These are phyloP conservation scores for Xylariales sp. DNA, from an alignment of 2,329 filamentous ascomycete species.

Conservation along the genomic window DNA sequence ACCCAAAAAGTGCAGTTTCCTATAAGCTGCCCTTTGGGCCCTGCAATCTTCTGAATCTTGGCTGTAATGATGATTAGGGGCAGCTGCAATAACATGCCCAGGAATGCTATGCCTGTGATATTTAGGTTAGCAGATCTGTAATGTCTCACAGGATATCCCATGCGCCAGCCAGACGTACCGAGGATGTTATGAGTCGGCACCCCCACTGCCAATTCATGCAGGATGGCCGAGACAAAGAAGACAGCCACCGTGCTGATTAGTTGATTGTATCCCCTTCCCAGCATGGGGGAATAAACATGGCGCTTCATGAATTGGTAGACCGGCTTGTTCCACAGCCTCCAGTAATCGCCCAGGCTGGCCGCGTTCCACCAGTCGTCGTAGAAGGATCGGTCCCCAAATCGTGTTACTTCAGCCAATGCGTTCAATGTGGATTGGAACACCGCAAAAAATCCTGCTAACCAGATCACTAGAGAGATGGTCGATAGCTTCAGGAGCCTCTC, in stretches of 20 bases:
- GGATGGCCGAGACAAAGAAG: constrained; percentile 80
- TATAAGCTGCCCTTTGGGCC: constrained; percentile 65
- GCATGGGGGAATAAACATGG: constrained; percentile 85
- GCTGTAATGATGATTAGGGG: constrained; percentile 81
- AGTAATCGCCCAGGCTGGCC: constrained; percentile 79
- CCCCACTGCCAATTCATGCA: constrained; percentile 91
- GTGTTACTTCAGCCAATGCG: constrained; percentile 81
- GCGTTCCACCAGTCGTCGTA: constrained; percentile 99
- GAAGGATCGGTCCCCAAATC: constrained; percentile 89
- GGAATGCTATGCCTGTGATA: constrained; percentile 73
- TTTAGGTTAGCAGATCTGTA: constrained; percentile 2
- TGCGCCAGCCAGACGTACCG: constrained; percentile 43
- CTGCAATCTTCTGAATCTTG: constrained; percentile 72
- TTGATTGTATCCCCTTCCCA: constrained; percentile 76
- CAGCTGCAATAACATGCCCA: constrained; percentile 90
- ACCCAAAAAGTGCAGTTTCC: constrained; percentile 97
- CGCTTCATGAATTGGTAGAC: constrained; percentile 96
- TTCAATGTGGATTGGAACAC: constrained; percentile 93
- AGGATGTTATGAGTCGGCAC: constrained; percentile 93
- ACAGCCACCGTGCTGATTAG: constrained; percentile 71
- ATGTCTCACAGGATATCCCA: not conserved
- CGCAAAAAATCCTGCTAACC: constrained; percentile 96
- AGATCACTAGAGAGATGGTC: constrained; percentile 92
- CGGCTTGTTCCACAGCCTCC: constrained; percentile 96
- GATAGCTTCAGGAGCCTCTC: constrained; percentile 93